Conservation (phyloP, 83 land plant species). For the Thuja plicata region DNA sequence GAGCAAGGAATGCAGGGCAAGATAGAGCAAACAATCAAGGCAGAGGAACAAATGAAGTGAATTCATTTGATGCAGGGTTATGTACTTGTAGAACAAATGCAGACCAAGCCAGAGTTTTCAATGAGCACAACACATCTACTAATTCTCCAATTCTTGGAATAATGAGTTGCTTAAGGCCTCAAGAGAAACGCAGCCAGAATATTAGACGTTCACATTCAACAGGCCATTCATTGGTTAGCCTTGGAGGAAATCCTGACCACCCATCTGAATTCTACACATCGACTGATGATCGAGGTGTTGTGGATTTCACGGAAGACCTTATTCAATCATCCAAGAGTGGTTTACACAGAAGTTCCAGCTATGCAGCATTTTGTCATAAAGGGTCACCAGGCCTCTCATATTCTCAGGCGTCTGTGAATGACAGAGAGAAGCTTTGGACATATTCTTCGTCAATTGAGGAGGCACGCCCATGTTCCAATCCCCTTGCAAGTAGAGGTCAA, state of each 20-base stretch:
- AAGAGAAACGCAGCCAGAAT: not conserved
- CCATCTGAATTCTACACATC: constrained; percentile 9
- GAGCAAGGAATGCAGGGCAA: not conserved
- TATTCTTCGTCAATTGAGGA: not conserved
- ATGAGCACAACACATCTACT: not conserved
- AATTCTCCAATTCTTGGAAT: constrained; percentile 6
- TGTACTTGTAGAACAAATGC: not conserved
- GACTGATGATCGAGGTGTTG: constrained; percentile 10
- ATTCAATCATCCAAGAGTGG: not conserved
- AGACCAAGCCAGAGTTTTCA: not conserved
- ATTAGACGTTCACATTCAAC: constrained; percentile 42
- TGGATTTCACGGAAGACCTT: not conserved
- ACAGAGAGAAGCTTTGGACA: constrained; percentile 13
- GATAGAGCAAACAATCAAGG: not conserved
- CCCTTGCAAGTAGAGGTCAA: not conserved
- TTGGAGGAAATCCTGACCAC: constrained; percentile 28
- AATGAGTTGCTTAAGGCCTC: not conserved
- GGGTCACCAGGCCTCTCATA: constrained; percentile 4
- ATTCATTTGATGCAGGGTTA: not conserved
- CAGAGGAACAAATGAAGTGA: not conserved
- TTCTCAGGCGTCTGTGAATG: not conserved
- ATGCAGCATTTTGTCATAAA: not conserved
- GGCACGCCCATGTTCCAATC: not conserved
- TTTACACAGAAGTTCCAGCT: constrained; percentile 1
- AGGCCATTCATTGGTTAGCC: constrained; percentile 30